Evolutionary conservation across 345 rosid species (phyloP).

Genomic region (Hibiscus syriacus): DNA sequence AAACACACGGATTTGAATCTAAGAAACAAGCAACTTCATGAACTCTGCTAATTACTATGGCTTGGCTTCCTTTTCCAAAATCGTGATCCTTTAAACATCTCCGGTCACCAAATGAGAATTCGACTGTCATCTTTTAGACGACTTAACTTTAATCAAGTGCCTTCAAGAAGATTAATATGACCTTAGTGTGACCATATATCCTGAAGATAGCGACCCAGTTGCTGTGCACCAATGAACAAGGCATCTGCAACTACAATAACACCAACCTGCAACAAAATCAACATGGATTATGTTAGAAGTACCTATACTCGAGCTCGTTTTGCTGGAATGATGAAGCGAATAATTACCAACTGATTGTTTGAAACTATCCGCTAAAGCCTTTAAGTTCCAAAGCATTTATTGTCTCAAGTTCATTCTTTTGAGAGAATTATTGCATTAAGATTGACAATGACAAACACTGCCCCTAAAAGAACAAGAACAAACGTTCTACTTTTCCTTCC

Average conservation of each 20-base stretch:
- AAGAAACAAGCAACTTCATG: too few species aligned
- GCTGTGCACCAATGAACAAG: conserved; percentile 69
- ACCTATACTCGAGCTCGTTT: background rate
- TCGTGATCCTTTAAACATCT: conserved; percentile 8
- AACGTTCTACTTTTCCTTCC: conserved; percentile 77
- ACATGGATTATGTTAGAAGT: background rate
- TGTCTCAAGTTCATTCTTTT: background rate
- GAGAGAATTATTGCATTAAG: background rate
- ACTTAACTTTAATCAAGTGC: background rate
- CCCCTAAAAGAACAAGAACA: conserved; percentile 74
- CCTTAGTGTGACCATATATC: conserved; percentile 58
- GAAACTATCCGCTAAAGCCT: background rate
- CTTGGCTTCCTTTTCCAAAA: too few species aligned
- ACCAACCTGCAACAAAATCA: conserved; percentile 44
- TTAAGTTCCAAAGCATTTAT: background rate
- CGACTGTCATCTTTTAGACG: conserved; percentile 3
- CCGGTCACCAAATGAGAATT: conserved; percentile 6
- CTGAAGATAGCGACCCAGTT: conserved; percentile 57
- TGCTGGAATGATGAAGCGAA: background rate
- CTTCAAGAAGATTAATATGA: conserved; percentile 11
- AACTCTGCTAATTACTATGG: too few species aligned
- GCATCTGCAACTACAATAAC: conserved; percentile 70
- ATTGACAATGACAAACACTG: conserved; percentile 50
- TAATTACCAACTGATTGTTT: too few species aligned
- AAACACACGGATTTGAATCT: too few species aligned